phyloP scores from a whole-genome alignment of 1,284 basidiomycete genomes.

The Malassezia pachydermatis region DNA sequence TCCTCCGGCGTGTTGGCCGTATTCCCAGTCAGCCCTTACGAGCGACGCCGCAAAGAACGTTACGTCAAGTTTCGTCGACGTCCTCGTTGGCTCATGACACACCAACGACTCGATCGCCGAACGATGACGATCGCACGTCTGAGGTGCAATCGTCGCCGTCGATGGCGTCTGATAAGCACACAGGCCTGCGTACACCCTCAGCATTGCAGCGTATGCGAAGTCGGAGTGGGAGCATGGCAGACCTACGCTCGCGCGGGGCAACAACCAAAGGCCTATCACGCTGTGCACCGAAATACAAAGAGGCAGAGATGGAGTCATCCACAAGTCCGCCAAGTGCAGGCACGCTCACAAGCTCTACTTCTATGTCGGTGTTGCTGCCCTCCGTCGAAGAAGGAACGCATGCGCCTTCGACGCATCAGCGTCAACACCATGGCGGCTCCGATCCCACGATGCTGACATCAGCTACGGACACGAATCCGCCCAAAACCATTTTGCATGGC shows the following conservation, averaged over 20 bases:
- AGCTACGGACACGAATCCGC: no score
- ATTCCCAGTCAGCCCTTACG: not conserved
- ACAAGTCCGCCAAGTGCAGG: not conserved
- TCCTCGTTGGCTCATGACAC: constrained; percentile 10
- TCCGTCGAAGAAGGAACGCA: not conserved
- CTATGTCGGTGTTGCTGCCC: not conserved
- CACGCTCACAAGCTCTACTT: not conserved
- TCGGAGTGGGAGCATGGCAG: constrained; percentile 10
- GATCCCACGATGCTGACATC: constrained; percentile 24
- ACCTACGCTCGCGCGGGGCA: not conserved
- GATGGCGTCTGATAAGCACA: no score
- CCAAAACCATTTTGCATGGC: no score
- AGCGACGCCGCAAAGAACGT: not conserved
- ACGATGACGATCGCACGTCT: no score
- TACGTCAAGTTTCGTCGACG: constrained; percentile 7
- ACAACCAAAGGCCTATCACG: not conserved
- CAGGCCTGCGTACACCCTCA: constrained; percentile 10
- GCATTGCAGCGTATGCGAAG: constrained; percentile 8
- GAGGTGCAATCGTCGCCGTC: no score
- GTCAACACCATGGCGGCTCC: constrained; percentile 22
- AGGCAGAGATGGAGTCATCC: not conserved
- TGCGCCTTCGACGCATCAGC: not conserved
- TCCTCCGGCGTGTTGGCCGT: constrained; percentile 13
- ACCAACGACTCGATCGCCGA: no score
- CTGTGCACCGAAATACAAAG: not conserved